A percentile compares a stretch with the other conserved stretches of the same genome.
Conservation (phyloP, 2,329 filamentous ascomycete species). For the Grosmannia clavigera region DNA sequence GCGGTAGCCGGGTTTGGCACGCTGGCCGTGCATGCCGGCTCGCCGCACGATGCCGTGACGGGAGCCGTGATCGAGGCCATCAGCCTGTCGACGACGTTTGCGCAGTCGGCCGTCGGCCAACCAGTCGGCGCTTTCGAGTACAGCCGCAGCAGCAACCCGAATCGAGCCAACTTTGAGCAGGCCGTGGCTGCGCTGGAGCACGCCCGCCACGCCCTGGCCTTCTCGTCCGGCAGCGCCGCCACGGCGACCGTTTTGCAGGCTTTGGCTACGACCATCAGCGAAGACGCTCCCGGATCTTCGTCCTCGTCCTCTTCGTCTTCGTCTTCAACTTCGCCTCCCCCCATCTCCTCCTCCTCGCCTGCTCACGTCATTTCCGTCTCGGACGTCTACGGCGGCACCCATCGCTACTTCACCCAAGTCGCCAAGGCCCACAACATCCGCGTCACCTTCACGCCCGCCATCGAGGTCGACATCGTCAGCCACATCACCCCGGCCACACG, state of each 20-base stretch:
- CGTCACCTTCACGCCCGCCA: slow-evolving; percentile 87
- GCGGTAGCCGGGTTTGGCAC: slow-evolving; percentile 59
- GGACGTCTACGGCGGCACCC: slow-evolving; percentile 95
- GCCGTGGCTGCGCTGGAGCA: slow-evolving; percentile 88
- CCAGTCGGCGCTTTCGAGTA: slow-evolving; percentile 89
- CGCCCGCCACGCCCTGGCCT: slow-evolving; percentile 84
- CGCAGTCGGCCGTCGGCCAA: slow-evolving; percentile 77
- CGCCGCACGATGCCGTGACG: slow-evolving; percentile 79
- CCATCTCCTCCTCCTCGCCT: slow-evolving; percentile 27
- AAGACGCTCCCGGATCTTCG: background rate
- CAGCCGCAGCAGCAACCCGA: slow-evolving; percentile 85
- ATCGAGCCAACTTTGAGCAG: slow-evolving; percentile 86
- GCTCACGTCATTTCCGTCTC: slow-evolving; percentile 94
- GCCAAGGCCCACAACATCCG: slow-evolving; percentile 86
- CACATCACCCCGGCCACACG: slow-evolving; percentile 85
- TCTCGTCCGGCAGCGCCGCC: slow-evolving; percentile 85
- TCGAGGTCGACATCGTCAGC: slow-evolving; percentile 74
- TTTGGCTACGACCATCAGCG: slow-evolving; percentile 41
- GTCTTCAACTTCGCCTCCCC: too few relatives aligned
- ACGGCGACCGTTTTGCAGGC: slow-evolving; percentile 91
- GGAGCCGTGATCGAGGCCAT: slow-evolving; percentile 95
- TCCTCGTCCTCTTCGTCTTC: too few relatives aligned
- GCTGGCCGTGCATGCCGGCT: slow-evolving; percentile 85
- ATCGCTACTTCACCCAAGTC: slow-evolving; percentile 97
- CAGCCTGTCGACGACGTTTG: slow-evolving; percentile 91